Evolutionary conservation across 306 rosid genomes (phyloP).

Genomic region (Malus sylvestris): DNA sequence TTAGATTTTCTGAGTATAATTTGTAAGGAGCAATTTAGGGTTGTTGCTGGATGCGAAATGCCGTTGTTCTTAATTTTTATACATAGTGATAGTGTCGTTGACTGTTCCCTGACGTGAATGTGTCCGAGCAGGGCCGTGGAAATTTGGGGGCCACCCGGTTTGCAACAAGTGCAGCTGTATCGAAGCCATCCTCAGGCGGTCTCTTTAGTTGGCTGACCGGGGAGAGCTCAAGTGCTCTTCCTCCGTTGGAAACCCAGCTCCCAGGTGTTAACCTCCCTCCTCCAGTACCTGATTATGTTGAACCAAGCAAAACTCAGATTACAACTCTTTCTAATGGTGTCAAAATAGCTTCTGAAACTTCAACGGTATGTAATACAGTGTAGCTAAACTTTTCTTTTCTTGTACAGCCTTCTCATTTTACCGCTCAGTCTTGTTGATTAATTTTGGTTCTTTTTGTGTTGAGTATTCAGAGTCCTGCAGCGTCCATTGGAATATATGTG

Average conservation of each 20-base stretch:
- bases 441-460: constrained; percentile 3
- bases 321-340: constrained; percentile 75
- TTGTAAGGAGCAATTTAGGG: not conserved
- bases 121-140: constrained; percentile 45
- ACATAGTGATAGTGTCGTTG: not conserved
- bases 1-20: not conserved
- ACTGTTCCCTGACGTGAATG: not conserved
- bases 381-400: not conserved
- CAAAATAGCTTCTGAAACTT: constrained; percentile 75
- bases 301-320: constrained; percentile 69
- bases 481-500: constrained; percentile 78
- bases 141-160: constrained; percentile 49
- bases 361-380: constrained; percentile 37
- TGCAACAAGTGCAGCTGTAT: constrained; percentile 51
- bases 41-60: not conserved
- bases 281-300: constrained; percentile 57
- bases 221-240: constrained; percentile 48
- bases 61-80: not conserved
- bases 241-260: constrained; percentile 51
- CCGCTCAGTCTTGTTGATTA: not conserved
- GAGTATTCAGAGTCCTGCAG: constrained; percentile 73
- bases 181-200: constrained; percentile 50
- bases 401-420: not conserved
- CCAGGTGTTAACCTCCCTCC: constrained; percentile 57
- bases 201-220: constrained; percentile 79